Conservation (phyloP, 805 yeast genomes). For the Candida odintsovae region DNA sequence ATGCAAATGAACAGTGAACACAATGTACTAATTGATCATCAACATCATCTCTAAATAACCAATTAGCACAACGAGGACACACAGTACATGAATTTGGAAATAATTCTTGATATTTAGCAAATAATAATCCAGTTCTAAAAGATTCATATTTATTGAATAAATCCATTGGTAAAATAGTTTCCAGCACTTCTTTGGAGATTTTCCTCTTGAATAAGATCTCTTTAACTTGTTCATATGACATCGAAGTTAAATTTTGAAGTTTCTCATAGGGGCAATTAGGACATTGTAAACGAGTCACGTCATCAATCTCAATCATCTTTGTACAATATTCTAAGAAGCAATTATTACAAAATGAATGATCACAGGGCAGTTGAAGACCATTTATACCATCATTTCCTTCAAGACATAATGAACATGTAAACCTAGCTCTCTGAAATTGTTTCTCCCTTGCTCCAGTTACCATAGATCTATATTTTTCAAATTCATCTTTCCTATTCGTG, state of each 20-base stretch:
- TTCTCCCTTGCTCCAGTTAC: conserved; percentile 19
- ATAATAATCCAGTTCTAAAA: not conserved
- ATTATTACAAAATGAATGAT: conserved; percentile 41
- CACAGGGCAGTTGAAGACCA: conserved; percentile 36
- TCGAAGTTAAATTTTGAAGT: conserved; percentile 13
- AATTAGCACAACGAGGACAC: conserved; percentile 48
- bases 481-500: conserved; percentile 1
- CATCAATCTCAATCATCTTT: conserved; percentile 40
- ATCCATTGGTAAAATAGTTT: conserved; percentile 20
- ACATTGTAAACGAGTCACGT: conserved; percentile 47
- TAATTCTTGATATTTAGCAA: conserved; percentile 30
- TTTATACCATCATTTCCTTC: conserved; percentile 38
- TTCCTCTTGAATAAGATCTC: conserved; percentile 35
- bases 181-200: conserved; percentile 16
- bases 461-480: conserved; percentile 15
- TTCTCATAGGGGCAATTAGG: conserved; percentile 39
- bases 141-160: conserved; percentile 30
- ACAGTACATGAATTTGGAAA: conserved; percentile 43
- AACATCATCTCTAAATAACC: conserved; percentile 41
- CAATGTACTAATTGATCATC: conserved; percentile 45
- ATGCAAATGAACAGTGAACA: conserved; percentile 43
- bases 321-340: conserved; percentile 41
- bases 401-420: conserved; percentile 54
- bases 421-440: conserved; percentile 32
- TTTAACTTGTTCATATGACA: conserved; percentile 29